phyloP scores from a whole-genome alignment of 108 stramenopile species.

The Cyclotella choctawhatcheeana region DNA sequence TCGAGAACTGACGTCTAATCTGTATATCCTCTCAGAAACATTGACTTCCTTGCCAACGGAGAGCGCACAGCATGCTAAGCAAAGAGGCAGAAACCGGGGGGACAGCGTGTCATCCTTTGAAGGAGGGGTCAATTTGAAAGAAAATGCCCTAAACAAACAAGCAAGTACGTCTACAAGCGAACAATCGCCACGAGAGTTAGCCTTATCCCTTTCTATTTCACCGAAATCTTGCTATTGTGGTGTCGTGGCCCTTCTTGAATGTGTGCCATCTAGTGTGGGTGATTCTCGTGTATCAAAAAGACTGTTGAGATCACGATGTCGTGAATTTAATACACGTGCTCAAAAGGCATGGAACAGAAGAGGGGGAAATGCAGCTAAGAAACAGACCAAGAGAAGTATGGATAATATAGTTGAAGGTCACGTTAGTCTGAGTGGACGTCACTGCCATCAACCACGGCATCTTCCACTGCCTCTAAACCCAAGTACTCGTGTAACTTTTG shows the following conservation, averaged over 20 bases:
- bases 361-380: slow-evolving; percentile 9
- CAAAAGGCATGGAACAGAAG: slow-evolving; percentile 43
- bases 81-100: slow-evolving; percentile 30
- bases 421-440: slow-evolving; percentile 2
- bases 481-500: slow-evolving; percentile 70
- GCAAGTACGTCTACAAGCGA: neutral
- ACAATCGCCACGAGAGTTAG: neutral
- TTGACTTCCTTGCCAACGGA: slow-evolving; percentile 27
- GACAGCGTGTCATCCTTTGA: slow-evolving; percentile 31
- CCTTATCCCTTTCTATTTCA: neutral
- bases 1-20: neutral
- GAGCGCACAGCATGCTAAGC: slow-evolving; percentile 7
- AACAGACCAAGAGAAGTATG: slow-evolving; percentile 1
- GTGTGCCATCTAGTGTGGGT: slow-evolving; percentile 45
- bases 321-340: slow-evolving; percentile 65
- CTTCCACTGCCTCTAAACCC: slow-evolving; percentile 71
- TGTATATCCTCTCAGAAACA: slow-evolving; percentile 28
- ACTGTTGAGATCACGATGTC: slow-evolving; percentile 48
- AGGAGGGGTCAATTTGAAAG: slow-evolving; percentile 5
- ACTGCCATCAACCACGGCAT: slow-evolving; percentile 67
- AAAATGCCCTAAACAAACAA: neutral
- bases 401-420: slow-evolving; percentile 2
- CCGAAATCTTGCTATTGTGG: slow-evolving; percentile 56
- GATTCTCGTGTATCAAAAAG: slow-evolving; percentile 45
- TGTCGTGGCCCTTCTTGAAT: slow-evolving; percentile 71